Conservation (phyloP, 306 rosid genomes). For the Cicer arietinum region DNA sequence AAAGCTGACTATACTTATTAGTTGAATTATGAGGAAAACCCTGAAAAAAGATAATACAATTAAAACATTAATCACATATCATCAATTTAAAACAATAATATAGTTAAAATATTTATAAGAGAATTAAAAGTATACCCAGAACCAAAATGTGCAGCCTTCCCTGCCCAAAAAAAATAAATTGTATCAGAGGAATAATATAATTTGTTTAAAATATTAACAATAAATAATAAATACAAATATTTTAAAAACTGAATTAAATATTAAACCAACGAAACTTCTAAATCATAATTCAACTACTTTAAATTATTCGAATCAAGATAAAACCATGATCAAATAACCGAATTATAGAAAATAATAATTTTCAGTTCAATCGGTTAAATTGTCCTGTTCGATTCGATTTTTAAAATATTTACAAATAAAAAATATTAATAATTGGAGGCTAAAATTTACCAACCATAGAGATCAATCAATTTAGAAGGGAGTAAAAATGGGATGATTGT, state of each 20-base stretch:
- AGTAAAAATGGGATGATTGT: constrained; percentile 80
- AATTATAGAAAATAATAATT: not conserved
- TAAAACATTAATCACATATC: constrained; percentile 15
- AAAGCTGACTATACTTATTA: constrained; percentile 89
- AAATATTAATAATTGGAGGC: constrained; percentile 19
- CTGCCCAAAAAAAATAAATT: constrained; percentile 54
- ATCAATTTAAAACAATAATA: constrained; percentile 23
- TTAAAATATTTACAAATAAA: not conserved
- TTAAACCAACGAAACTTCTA: not conserved
- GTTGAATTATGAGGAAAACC: constrained; percentile 94
- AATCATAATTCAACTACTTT: not conserved
- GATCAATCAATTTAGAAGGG: constrained; percentile 70
- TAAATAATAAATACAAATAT: too few species aligned
- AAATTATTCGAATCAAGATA: not conserved
- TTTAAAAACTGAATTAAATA: not conserved
- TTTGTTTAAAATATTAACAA: not conserved
- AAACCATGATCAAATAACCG: not conserved
- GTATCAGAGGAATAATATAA: constrained; percentile 30
- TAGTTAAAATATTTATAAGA: constrained; percentile 20
- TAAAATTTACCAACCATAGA: constrained; percentile 74
- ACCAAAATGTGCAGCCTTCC: constrained; percentile 85
- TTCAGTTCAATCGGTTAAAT: not conserved
- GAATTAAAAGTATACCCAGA: constrained; percentile 74
- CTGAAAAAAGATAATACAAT: constrained; percentile 56
- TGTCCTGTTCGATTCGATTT: not conserved